Evolutionary conservation across 2,329 filamentous ascomycete genomes (phyloP), one percentile per base, ranked within the genome.

Genomic region (Fusarium musae): DNA sequence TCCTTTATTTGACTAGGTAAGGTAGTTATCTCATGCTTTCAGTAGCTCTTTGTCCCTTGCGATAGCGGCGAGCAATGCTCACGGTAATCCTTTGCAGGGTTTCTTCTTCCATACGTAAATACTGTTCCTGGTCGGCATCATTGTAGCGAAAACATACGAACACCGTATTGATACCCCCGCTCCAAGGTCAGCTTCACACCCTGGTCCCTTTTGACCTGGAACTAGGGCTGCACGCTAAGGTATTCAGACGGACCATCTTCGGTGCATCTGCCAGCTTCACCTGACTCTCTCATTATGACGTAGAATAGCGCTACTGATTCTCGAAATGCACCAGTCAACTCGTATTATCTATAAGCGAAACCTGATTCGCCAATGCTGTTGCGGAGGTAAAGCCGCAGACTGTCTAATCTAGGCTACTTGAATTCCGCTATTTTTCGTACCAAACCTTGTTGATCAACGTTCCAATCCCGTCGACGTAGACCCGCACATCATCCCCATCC

Each of bases 11-110:
- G 12, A 32, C 32, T n/a, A n/a, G n/a, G n/a, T n/a, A n/a, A n/a
- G n/a, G n/a, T n/a, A n/a, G n/a, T n/a, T n/a, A n/a, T n/a, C n/a
- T n/a, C 5, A 28, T 3, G 28, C 11, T 1, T 3, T 6, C 1
- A 10, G 17, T 11, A 28, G 17, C 5, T 15, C 8, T 11, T 28
- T 9, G 8, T 28, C 17, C 17, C 16, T 46, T 15, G 1, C 21
- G 12, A 21, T 3, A 28, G 8, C 15, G 8, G 6, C 16, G 4
- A 17, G 10, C 5, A 21, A 10, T 21, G 32, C 13, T 32, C 4
- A 46, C 12, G 1, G 12, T 4, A 28, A 2, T 10, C 1, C 5
- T 2, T 7, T 15, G 8, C 19, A 28, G 28, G 8, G 12, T 3
- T 9, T 21, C 17, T 6, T 28, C 26, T 46, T 46, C 17, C 0